Percentiles rank a stretch among this genome's conserved stretches.
phyloP scores from a whole-genome alignment of 306 rosid species.

The Castanopsis chinensis region DNA sequence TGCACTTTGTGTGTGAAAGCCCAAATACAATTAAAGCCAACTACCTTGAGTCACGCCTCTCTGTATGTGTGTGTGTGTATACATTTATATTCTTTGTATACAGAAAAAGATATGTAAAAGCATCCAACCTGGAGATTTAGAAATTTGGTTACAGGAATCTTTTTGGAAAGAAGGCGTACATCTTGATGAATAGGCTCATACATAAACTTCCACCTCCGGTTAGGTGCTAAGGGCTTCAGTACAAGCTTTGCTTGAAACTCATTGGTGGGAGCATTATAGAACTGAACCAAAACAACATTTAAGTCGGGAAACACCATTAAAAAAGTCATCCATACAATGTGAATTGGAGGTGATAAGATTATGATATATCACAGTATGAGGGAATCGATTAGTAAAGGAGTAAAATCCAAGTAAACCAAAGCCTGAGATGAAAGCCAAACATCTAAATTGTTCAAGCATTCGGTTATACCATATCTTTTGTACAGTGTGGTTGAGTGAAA shows the following conservation, averaged over 20 bases:
- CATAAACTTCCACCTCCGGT: constrained; percentile 78
- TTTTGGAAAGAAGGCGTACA: constrained; percentile 77
- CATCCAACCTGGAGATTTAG: constrained; percentile 81
- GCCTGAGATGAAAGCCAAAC: neutral
- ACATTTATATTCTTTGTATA: neutral
- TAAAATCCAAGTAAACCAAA: neutral
- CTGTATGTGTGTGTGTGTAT: no score
- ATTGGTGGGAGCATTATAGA: constrained; percentile 84
- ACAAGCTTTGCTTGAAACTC: constrained; percentile 82
- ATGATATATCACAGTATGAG: neutral
- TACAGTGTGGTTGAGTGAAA: neutral
- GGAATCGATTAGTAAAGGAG: neutral
- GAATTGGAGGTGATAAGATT: neutral
- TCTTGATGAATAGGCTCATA: constrained; percentile 76
- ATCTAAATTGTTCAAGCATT: neutral
- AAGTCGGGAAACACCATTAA: neutral
- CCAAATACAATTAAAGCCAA: no score
- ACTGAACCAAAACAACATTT: constrained; percentile 42
- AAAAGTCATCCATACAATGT: neutral
- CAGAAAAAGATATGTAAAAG: neutral
- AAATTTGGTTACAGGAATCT: constrained; percentile 80
- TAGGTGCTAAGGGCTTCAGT: constrained; percentile 75
- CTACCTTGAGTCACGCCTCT: no score
- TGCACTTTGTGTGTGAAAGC: no score
- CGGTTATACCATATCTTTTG: neutral